These are phyloP conservation scores for Speleostelium caveatum DNA, from an alignment of 78 protist genomes.

Conservation along the genomic window DNA sequence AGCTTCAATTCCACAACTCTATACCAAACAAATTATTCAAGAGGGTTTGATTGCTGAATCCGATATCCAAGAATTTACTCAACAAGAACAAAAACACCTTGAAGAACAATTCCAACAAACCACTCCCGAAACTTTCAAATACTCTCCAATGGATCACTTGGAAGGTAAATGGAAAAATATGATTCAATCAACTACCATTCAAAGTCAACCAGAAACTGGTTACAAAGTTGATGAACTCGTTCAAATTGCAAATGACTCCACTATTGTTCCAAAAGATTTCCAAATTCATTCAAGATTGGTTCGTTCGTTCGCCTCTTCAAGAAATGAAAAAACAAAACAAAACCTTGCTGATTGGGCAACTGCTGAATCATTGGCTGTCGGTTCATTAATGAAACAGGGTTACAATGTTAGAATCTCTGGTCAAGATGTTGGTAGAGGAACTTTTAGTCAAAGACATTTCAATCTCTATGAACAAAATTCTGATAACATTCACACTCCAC, in stretches of 20 bases:
- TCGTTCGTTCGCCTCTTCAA: conserved; percentile 38
- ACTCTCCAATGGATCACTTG: conserved; percentile 74
- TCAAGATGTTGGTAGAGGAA: conserved; percentile 97
- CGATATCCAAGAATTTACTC: conserved; percentile 15
- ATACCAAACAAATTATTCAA: conserved; percentile 18
- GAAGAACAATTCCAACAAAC: conserved; percentile 47
- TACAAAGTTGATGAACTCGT: conserved; percentile 16
- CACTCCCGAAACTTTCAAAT: conserved; percentile 15
- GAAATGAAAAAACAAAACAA: conserved; percentile 53
- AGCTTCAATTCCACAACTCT: conserved; percentile 48
- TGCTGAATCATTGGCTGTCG: conserved; percentile 95
- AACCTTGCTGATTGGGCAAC: conserved; percentile 94
- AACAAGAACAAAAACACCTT: conserved; percentile 1
- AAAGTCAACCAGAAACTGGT: conserved; percentile 78
- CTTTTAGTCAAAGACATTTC: conserved; percentile 95
- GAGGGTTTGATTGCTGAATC: conserved; percentile 25
- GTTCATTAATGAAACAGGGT: conserved; percentile 88
- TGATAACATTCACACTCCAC: conserved; percentile 51
- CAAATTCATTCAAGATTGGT: conserved; percentile 68
- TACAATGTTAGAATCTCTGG: conserved; percentile 89
- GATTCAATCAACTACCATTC: conserved; percentile 16
- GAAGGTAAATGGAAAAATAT: conserved; percentile 59
- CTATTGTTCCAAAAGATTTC: conserved; percentile 73
- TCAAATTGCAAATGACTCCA: conserved; percentile 46
- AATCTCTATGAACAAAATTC: conserved; percentile 82